Percentiles rank a stretch among this genome's conserved stretches.
Conservation (phyloP, 2,329 filamentous ascomycete genomes). For the Fusarium ramigenum region DNA sequence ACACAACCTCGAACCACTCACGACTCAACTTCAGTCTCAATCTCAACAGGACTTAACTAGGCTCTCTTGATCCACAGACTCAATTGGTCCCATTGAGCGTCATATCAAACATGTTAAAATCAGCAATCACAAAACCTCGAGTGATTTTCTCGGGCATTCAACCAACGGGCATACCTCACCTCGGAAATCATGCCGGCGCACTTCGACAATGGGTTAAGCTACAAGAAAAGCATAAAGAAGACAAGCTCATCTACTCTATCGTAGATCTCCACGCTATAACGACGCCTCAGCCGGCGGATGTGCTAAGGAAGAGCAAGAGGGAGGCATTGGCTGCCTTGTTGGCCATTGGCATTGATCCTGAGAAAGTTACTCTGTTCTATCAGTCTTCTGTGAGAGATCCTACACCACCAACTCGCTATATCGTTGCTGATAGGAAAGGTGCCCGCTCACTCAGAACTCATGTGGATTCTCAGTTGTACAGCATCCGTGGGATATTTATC, state of each 20-base stretch:
- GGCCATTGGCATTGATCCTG: conserved; percentile 83
- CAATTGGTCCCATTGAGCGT: background rate
- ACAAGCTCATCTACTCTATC: conserved; percentile 82
- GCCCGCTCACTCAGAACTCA: conserved; percentile 84
- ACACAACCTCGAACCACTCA: conserved; percentile 16
- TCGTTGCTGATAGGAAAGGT: conserved; percentile 50
- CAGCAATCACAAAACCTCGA: conserved; percentile 36
- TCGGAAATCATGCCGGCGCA: conserved; percentile 95
- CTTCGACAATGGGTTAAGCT: conserved; percentile 85
- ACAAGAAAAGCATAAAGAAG: conserved; percentile 66
- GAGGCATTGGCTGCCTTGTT: conserved; percentile 83
- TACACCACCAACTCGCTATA: background rate
- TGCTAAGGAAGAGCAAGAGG: conserved; percentile 71
- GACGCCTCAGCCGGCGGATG: conserved; percentile 69
- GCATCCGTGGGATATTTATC: conserved; percentile 93
- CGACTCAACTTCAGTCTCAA: background rate
- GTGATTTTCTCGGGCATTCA: conserved; percentile 96
- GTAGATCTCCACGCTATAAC: conserved; percentile 97
- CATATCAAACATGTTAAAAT: conserved; percentile 6
- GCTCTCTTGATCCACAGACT: background rate
- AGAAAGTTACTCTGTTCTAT: conserved; percentile 81
- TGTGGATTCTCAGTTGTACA: conserved; percentile 96
- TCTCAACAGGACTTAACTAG: background rate
- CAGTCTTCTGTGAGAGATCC: conserved; percentile 68
- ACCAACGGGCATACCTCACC: conserved; percentile 90